Base-by-base conservation (phyloP, 2,329 filamentous ascomycete species). In the Nigrospora osmanthi region DNA sequence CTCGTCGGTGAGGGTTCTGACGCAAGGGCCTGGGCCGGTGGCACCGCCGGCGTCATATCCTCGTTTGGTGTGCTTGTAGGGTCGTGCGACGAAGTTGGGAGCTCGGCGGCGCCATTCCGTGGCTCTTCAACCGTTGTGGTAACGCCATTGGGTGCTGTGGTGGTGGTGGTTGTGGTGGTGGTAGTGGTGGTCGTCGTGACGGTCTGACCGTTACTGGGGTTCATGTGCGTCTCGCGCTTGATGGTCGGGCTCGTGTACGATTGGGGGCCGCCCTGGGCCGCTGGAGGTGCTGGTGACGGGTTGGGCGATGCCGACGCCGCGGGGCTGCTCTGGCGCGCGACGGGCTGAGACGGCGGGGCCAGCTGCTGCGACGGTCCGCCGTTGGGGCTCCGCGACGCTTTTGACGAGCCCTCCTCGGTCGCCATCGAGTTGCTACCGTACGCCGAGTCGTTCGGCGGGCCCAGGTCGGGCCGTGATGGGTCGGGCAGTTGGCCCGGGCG, bases 111-210 rank as follows among this genome's bases (percentile, higher is more conserved):
- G 12, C 28, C 40, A 14, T 17, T n/a, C 6, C 28, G 14, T 14
- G 43, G 41, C 33, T 45, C 31, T 38, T 43, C 38, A 17, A 44
- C 43, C n/a, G 42, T 35, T 5, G 38, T 43, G 33, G 33, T 40
- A 23, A 32, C 36, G 11, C 49, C 49, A 17, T 51, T 46, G 6
- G 35, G 16, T 16, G 42, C 42, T 1, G 49, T 51, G 2, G 49
- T 47, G 7, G 49, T 51, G 10, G 49, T 51, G 5, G 49, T 51
- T 1, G 49, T 51, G 3, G 49, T 51, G 2, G 49, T 51, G 3
- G 49, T 51, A 1, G 49, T 51, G 3, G 49, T 51, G 11, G 49
- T 51, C 11, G 49, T 51, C n/a, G 49, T 51, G 11, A 51, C 16
- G 9, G 42, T 47, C 38, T 49, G 49, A 6, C 49, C 49, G 15